Evolutionary conservation across 768 basidiomycete genomes (phyloP).

Genomic region (Russula lepida): DNA sequence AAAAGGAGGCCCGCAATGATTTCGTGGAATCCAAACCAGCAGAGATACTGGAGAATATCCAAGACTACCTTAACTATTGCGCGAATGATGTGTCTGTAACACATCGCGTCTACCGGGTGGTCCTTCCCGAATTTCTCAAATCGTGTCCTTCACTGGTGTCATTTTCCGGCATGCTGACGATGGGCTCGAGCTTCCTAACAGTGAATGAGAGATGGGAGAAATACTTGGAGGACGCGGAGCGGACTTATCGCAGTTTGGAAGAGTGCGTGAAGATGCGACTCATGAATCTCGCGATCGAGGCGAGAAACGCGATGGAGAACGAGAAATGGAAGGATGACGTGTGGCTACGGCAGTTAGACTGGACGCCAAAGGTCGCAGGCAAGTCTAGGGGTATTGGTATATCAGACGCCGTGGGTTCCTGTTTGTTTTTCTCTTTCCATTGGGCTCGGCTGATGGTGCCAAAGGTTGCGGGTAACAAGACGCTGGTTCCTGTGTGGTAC

Average conservation of each 20-base stretch:
- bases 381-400: constrained; percentile 54
- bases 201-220: constrained; percentile 86
- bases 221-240: constrained; percentile 74
- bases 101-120: constrained; percentile 65
- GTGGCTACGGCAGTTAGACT: constrained; percentile 89
- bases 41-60: constrained; percentile 54
- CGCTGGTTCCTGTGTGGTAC: constrained; percentile 46
- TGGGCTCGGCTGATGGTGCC: not conserved
- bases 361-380: constrained; percentile 79
- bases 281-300: constrained; percentile 56
- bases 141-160: constrained; percentile 89
- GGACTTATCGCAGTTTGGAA: constrained; percentile 61
- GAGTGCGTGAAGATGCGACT: constrained; percentile 53
- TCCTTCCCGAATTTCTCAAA: constrained; percentile 71
- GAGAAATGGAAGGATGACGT: constrained; percentile 61
- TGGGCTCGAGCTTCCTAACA: constrained; percentile 88
- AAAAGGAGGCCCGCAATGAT: constrained; percentile 72
- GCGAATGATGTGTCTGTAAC: constrained; percentile 79
- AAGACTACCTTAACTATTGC: constrained; percentile 78
- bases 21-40: constrained; percentile 63
- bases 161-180: constrained; percentile 82
- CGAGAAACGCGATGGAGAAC: constrained; percentile 40
- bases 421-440: not conserved
- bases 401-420: constrained; percentile 25
- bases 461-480: not conserved